Evolutionary conservation across 352 stramenopile genomes (phyloP).

Genomic region (Globisporangium heterothallicum): DNA sequence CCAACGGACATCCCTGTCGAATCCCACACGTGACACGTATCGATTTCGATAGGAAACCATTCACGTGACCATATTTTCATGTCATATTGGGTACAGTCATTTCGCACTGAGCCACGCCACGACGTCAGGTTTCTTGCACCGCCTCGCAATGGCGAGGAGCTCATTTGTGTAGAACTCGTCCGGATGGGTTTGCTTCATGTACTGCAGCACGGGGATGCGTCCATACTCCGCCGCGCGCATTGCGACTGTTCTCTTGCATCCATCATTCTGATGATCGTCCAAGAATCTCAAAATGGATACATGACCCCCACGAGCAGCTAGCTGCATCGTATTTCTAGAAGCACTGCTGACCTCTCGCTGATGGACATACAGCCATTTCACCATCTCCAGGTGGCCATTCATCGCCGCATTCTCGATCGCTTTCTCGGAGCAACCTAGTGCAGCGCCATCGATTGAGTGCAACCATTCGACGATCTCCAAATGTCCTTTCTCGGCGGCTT

Average conservation of each 20-base stretch:
- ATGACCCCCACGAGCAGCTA: constrained; percentile 8
- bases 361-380: constrained; percentile 7
- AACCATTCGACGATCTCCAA: constrained; percentile 3
- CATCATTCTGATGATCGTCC: background rate
- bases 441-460: background rate
- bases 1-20: constrained; percentile 19
- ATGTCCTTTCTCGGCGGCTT: background rate
- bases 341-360: background rate
- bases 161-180: background rate
- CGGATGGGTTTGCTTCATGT: constrained; percentile 1
- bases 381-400: constrained; percentile 5
- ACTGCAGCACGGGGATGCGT: constrained; percentile 2
- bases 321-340: background rate
- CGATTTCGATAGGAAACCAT: constrained; percentile 4
- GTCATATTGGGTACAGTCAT: no score
- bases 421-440: background rate
- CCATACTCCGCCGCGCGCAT: constrained; percentile 5
- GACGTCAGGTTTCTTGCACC: background rate
- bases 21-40: constrained; percentile 8
- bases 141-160: constrained; percentile 1
- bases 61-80: no score
- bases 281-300: constrained; percentile 5
- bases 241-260: background rate
- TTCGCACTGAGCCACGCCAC: constrained; percentile 1
- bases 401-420: constrained; percentile 1